Evolutionary conservation across 2,329 filamentous ascomycete genomes (phyloP), one percentile per base, ranked within the genome.

Genomic region (Paraconiothyrium sp.): DNA sequence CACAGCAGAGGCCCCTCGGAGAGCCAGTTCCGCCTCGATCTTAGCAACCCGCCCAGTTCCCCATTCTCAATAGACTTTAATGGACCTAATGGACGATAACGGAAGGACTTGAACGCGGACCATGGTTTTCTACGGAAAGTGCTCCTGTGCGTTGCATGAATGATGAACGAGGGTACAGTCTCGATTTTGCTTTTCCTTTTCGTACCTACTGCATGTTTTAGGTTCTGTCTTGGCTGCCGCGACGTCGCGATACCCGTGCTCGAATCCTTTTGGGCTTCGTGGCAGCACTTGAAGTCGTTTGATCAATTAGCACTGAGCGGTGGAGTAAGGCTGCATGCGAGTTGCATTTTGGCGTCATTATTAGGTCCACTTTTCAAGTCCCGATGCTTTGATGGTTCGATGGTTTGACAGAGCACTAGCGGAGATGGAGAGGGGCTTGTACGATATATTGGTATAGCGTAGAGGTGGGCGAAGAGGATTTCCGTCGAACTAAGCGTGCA

Each of bases 11-110:
- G 67, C 16, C 66, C 65, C 10, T 76, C 74, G 14, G 72, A 77
- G 47, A 71, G 65, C 54, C 71, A 76, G 50, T 78, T 76, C 59
- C 71, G 75, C 58, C 65, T 77, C 43, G 74, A 77, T 44, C 61
- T 78, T 58, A 74, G 62, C 60, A 75, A 78, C 57, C 74, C 73
- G 43, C 76, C 76, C 47, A 74, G 71, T 62, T 78, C 76, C 20
- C 76, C 76, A 43, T 78, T 78, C 64, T 74, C 76, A 59, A 74
- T 78, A 60, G 77, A 77, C 51, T 78, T 78, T 58, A 56, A 56
- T 56, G 54, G 54, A 56, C 54, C 54, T 76, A 73, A 70, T 65
- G 51, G 63, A 65, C 47, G 44, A 46, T 56, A 48, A 62, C 47
- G 49, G 50, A 46, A 56, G 35, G 52, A 39, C 37, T 7, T 41